Evolutionary conservation across 768 basidiomycete species (phyloP).

Genomic region (Clitopilus passeckerianus): DNA sequence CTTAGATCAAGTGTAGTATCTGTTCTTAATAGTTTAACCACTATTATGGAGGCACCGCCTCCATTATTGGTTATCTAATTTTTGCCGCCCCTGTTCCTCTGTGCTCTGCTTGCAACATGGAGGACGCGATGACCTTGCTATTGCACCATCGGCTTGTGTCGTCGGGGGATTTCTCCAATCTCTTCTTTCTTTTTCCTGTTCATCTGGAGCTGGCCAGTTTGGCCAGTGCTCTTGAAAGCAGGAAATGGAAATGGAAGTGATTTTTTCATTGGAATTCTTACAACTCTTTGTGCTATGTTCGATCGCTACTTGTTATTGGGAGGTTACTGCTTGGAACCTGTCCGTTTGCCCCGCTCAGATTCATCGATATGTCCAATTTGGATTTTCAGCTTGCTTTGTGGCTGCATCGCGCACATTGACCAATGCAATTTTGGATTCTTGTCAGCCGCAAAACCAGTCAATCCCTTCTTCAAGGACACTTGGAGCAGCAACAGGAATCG

Average conservation of each 20-base stretch:
- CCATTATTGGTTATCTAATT: constrained; percentile 53
- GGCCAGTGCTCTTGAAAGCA: constrained; percentile 5
- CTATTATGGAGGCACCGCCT: constrained; percentile 53
- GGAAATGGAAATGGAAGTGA: constrained; percentile 12
- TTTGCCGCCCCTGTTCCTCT: constrained; percentile 42
- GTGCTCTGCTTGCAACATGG: constrained; percentile 59
- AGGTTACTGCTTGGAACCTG: neutral
- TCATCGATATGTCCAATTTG: too few relatives aligned
- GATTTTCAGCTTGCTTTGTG: too few relatives aligned
- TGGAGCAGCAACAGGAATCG: too few relatives aligned
- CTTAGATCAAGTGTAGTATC: constrained; percentile 98
- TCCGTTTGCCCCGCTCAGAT: too few relatives aligned
- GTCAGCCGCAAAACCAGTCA: too few relatives aligned
- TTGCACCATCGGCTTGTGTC: constrained; percentile 56
- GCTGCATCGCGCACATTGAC: too few relatives aligned
- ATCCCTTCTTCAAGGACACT: too few relatives aligned
- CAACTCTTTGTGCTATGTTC: neutral
- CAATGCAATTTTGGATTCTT: too few relatives aligned
- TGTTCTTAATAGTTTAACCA: constrained; percentile 87
- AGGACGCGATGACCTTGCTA: constrained; percentile 49
- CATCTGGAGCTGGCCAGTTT: neutral
- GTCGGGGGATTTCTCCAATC: constrained; percentile 46
- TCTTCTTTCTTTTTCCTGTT: constrained; percentile 11
- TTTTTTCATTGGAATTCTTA: constrained; percentile 3
- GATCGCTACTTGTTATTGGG: neutral